phyloP scores from a whole-genome alignment of 768 basidiomycete species.

The Pleurotus eryngii region DNA sequence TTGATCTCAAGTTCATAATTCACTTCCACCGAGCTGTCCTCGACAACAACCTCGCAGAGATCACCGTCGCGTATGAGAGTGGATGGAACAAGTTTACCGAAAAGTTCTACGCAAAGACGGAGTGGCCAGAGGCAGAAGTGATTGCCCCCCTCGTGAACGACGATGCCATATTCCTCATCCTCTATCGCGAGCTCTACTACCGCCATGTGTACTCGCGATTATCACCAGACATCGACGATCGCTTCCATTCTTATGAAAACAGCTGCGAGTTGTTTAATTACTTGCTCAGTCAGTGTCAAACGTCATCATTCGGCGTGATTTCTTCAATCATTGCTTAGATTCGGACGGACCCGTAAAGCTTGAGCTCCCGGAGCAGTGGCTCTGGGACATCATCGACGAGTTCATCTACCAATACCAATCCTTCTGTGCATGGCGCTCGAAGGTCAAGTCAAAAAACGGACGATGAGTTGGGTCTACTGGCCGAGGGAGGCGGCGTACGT shows the following conservation, averaged over 20 bases:
- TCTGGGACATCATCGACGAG: conserved; percentile 97
- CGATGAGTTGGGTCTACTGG: conserved; percentile 82
- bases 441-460: conserved; percentile 84
- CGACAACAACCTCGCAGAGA: conserved; percentile 87
- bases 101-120: conserved; percentile 89
- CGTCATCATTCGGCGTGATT: background rate
- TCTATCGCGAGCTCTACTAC: conserved; percentile 95
- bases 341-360: conserved; percentile 93
- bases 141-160: conserved; percentile 94
- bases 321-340: conserved; percentile 43
- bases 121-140: conserved; percentile 97
- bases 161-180: conserved; percentile 92
- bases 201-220: conserved; percentile 95
- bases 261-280: conserved; percentile 99
- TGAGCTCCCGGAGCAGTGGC: conserved; percentile 94
- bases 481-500: conserved; percentile 65
- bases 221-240: conserved; percentile 93
- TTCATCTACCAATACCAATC: conserved; percentile 99
- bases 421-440: conserved; percentile 90
- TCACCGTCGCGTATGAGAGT: conserved; percentile 91
- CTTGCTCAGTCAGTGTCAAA: conserved; percentile 69
- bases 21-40: conserved; percentile 93
- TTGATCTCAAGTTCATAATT: conserved; percentile 79
- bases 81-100: conserved; percentile 97
- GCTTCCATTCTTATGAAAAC: conserved; percentile 97